A percentile compares a stretch with the other conserved stretches of the same genome.
Evolutionary conservation across 768 basidiomycete genomes (phyloP).

Genomic region (Tricholoma sp.): DNA sequence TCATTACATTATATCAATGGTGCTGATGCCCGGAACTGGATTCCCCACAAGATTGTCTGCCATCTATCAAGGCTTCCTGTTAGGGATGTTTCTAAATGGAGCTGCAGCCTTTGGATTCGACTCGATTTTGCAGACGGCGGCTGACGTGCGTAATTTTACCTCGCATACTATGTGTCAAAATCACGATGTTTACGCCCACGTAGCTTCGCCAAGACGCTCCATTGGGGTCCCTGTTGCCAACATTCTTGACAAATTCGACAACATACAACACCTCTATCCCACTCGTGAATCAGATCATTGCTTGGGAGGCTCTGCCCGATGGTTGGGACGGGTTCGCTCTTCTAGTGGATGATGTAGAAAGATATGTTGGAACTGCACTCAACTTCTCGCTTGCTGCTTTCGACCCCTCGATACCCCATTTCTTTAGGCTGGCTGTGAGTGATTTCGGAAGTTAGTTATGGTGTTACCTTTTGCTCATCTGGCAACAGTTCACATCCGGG

Average conservation of each 20-base stretch:
- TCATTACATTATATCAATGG: slow-evolving; percentile 77
- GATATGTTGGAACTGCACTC: slow-evolving; percentile 63
- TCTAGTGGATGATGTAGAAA: slow-evolving; percentile 82
- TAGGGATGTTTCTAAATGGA: slow-evolving; percentile 81
- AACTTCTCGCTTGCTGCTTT: slow-evolving; percentile 69
- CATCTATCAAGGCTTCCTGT: slow-evolving; percentile 74
- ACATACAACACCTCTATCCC: slow-evolving; percentile 55
- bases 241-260: slow-evolving; percentile 71
- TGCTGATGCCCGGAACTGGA: slow-evolving; percentile 70
- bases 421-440: slow-evolving; percentile 77
- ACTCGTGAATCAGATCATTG: slow-evolving; percentile 48
- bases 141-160: slow-evolving; percentile 43
- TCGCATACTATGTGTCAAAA: slow-evolving; percentile 1
- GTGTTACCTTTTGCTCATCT: slow-evolving; percentile 1
- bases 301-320: slow-evolving; percentile 47
- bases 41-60: slow-evolving; percentile 80
- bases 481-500: slow-evolving; percentile 40
- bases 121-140: slow-evolving; percentile 72
- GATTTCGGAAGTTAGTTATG: background rate
- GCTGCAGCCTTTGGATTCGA: slow-evolving; percentile 77
- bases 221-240: slow-evolving; percentile 62
- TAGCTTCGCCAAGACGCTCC: slow-evolving; percentile 73
- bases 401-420: slow-evolving; percentile 58
- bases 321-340: slow-evolving; percentile 76
- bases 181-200: slow-evolving; percentile 4